phyloP scores from a whole-genome alignment of 495 filamentous ascomycete species.

The Elaphomyces granulatus region DNA sequence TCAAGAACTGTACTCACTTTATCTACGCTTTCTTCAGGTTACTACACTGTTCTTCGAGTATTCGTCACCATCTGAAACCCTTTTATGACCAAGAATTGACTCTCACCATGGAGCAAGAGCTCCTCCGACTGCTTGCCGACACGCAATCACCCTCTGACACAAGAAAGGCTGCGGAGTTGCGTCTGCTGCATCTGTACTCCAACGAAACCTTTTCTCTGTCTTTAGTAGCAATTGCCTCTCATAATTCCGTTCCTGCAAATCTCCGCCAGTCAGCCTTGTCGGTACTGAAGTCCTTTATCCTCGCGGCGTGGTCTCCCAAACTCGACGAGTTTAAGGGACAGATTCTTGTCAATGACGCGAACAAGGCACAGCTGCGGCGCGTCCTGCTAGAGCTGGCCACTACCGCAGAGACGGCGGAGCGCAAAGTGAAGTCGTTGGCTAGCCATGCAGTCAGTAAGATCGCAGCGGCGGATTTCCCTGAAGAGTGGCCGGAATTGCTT shows the following conservation, averaged over 20 bases:
- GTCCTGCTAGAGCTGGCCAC: constrained; percentile 63
- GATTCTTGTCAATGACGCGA: constrained; percentile 42
- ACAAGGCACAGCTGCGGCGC: constrained; percentile 57
- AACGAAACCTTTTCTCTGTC: constrained; percentile 61
- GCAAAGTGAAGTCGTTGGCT: constrained; percentile 72
- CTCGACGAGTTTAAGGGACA: constrained; percentile 57
- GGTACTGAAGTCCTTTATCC: constrained; percentile 65
- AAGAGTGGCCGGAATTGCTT: constrained; percentile 80
- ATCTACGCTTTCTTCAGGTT: no score
- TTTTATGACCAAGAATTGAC: constrained; percentile 1
- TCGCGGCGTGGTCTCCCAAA: constrained; percentile 57
- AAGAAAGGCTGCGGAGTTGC: constrained; percentile 65
- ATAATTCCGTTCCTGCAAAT: constrained; percentile 50
- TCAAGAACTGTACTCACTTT: no score
- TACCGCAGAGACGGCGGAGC: constrained; percentile 49
- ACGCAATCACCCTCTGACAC: constrained; percentile 60
- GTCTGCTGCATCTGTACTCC: constrained; percentile 48
- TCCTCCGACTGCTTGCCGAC: constrained; percentile 63
- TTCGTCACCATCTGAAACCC: not conserved
- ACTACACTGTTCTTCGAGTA: no score
- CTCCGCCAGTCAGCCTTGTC: constrained; percentile 74
- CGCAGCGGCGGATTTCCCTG: constrained; percentile 81
- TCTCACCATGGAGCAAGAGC: constrained; percentile 66
- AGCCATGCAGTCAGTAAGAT: constrained; percentile 95
- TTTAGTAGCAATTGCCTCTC: constrained; percentile 63